Evolutionary conservation across 148 eudicot genomes (phyloP).

Genomic region (Vaccinium darrowii): DNA sequence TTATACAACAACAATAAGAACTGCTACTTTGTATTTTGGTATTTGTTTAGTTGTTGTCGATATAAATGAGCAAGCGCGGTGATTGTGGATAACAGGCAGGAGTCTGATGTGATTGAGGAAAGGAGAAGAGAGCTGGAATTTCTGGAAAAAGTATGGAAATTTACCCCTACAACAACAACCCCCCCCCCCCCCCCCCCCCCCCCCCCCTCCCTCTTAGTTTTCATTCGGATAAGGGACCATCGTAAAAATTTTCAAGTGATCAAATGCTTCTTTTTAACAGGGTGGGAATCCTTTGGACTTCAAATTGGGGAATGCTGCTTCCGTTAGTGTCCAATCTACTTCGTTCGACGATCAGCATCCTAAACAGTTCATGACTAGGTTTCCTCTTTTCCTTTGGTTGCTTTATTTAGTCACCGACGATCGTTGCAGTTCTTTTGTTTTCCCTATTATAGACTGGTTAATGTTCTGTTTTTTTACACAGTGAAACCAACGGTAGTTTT

Average conservation of each 20-base stretch:
- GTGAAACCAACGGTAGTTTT: slow-evolving; percentile 91
- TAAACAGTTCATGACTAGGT: slow-evolving; percentile 64
- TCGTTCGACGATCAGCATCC: slow-evolving; percentile 68
- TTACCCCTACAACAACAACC: too few relatives aligned
- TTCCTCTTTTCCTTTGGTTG: slow-evolving; percentile 9
- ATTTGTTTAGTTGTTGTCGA: slow-evolving; percentile 11
- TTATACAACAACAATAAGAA: neutral
- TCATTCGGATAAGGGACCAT: slow-evolving; percentile 3
- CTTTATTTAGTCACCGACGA: slow-evolving; percentile 12
- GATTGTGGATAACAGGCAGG: slow-evolving; percentile 58
- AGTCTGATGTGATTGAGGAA: slow-evolving; percentile 77
- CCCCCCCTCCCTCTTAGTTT: neutral
- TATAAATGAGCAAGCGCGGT: slow-evolving; percentile 17
- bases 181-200: too few relatives aligned
- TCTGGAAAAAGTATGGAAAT: slow-evolving; percentile 79
- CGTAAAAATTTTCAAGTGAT: slow-evolving; percentile 4
- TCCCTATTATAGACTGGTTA: neutral
- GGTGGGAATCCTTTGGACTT: slow-evolving; percentile 97
- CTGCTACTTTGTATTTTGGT: neutral
- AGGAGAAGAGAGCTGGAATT: slow-evolving; percentile 88
- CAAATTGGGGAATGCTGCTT: slow-evolving; percentile 56
- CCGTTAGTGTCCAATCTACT: slow-evolving; percentile 82
- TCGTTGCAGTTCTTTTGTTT: slow-evolving; percentile 4
- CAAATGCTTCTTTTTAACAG: slow-evolving; percentile 33
- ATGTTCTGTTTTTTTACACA: slow-evolving; percentile 29